These are phyloP conservation scores for Mitragyna speciosa DNA, from an alignment of 257 asterid genomes.

Conservation along the genomic window DNA sequence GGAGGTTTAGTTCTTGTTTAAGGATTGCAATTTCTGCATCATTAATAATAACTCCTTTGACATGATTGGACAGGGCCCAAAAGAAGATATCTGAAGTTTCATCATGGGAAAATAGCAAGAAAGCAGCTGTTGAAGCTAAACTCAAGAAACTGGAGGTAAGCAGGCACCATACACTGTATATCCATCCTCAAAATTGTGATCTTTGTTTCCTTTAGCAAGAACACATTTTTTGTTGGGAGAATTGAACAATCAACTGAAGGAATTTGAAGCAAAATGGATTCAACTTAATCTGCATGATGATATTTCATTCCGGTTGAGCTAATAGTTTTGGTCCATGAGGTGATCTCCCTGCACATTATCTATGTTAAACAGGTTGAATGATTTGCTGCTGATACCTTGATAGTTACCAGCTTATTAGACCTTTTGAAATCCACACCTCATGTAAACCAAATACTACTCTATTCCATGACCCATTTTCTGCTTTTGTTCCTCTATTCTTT, in stretches of 20 bases:
- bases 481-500: not conserved
- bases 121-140: slow-evolving; percentile 63
- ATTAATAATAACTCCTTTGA: not conserved
- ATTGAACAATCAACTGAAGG: not conserved
- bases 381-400: not conserved
- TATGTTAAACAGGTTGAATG: not conserved
- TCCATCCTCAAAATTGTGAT: not conserved
- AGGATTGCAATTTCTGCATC: not conserved
- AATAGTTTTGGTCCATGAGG: not conserved
- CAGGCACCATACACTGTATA: not conserved
- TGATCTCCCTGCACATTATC: not conserved
- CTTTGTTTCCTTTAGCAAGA: not conserved
- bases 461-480: not conserved
- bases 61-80: slow-evolving; percentile 51
- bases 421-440: not conserved
- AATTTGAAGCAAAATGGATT: too few species aligned
- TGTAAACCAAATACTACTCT: too few species aligned
- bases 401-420: not conserved
- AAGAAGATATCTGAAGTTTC: slow-evolving; percentile 64
- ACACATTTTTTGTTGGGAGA: not conserved
- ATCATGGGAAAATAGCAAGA: slow-evolving; percentile 80
- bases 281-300: not conserved
- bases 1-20: not conserved
- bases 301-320: not conserved
- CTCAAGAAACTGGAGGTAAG: slow-evolving; percentile 71